These are phyloP conservation scores for Stagonosporopsis vannaccii DNA, from an alignment of 2,329 filamentous ascomycete species.

Conservation along the genomic window DNA sequence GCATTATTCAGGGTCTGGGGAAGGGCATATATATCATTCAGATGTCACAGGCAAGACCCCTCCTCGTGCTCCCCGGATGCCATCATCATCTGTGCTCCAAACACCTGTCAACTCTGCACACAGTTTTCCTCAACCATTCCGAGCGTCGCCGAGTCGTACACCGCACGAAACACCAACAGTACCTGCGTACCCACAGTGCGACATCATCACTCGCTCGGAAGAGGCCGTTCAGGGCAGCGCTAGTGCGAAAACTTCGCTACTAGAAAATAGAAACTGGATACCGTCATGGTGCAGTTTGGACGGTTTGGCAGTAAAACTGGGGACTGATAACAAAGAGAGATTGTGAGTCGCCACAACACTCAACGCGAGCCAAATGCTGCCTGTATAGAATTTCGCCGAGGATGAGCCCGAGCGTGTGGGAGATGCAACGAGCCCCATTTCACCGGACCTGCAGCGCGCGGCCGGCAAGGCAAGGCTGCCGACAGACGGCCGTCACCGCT, in stretches of 20 bases:
- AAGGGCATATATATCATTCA: constrained; percentile 36
- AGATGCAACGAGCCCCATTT: constrained; percentile 30
- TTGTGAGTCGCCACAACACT: constrained; percentile 36
- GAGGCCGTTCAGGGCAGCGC: constrained; percentile 26
- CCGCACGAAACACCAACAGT: constrained; percentile 32
- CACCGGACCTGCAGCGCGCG: constrained; percentile 28
- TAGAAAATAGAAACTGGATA: constrained; percentile 39
- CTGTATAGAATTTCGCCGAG: constrained; percentile 28
- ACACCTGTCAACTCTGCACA: constrained; percentile 24
- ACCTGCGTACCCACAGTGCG: constrained; percentile 38
- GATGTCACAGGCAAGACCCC: constrained; percentile 10
- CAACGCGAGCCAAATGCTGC: constrained; percentile 7
- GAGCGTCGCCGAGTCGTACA: constrained; percentile 32
- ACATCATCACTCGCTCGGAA: constrained; percentile 35
- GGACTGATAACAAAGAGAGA: constrained; percentile 27
- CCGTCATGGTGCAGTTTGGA: constrained; percentile 33
- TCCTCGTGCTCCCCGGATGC: constrained; percentile 25
- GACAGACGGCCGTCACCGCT: constrained; percentile 26
- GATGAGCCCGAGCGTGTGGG: constrained; percentile 12
- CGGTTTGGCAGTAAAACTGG: constrained; percentile 32
- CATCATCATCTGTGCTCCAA: constrained; percentile 31
- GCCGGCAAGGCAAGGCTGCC: constrained; percentile 33
- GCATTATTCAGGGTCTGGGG: constrained; percentile 29
- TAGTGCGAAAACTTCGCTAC: constrained; percentile 33
- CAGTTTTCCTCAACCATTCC: constrained; percentile 29